These are phyloP conservation scores for Diplosphaera chodatii DNA, from an alignment of 139 green algal species.

Conservation along the genomic window DNA sequence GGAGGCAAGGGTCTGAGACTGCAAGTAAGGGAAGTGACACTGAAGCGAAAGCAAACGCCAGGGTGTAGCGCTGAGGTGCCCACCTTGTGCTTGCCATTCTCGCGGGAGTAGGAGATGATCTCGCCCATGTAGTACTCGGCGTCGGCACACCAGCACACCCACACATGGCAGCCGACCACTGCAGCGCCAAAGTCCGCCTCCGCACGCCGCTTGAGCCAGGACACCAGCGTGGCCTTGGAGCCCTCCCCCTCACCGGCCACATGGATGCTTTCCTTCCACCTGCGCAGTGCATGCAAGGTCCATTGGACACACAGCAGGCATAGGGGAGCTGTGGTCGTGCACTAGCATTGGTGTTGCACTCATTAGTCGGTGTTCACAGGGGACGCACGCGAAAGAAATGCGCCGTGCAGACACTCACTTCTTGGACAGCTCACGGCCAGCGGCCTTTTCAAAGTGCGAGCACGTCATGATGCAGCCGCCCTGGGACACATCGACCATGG, in stretches of 20 bases:
- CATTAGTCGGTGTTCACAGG: no score
- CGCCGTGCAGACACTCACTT: conserved; percentile 1
- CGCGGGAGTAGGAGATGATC: conserved; percentile 17
- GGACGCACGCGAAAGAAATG: no score
- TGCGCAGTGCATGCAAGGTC: neutral
- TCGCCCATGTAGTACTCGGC: conserved; percentile 23
- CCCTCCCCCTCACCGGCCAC: conserved; percentile 24
- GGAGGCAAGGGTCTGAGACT: no score
- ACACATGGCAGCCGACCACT: conserved; percentile 15
- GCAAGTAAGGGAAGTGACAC: no score
- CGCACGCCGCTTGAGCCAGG: conserved; percentile 23
- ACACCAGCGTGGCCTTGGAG: conserved; percentile 17
- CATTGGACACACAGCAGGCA: no score
- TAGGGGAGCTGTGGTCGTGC: no score
- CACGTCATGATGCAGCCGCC: conserved; percentile 35
- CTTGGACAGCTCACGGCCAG: conserved; percentile 31
- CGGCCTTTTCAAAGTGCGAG: conserved; percentile 25
- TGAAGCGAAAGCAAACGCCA: no score
- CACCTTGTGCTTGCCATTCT: conserved; percentile 28
- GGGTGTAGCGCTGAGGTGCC: no score
- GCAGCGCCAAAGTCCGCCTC: conserved; percentile 4
- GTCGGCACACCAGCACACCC: conserved; percentile 29
- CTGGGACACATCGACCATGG: conserved; percentile 19
- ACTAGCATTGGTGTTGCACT: no score
- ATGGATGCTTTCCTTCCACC: conserved; percentile 39